Evolutionary conservation across 2,329 filamentous ascomycete species (phyloP), one percentile per base, ranked within the genome.

Genomic region (Hysterium pulicare): DNA sequence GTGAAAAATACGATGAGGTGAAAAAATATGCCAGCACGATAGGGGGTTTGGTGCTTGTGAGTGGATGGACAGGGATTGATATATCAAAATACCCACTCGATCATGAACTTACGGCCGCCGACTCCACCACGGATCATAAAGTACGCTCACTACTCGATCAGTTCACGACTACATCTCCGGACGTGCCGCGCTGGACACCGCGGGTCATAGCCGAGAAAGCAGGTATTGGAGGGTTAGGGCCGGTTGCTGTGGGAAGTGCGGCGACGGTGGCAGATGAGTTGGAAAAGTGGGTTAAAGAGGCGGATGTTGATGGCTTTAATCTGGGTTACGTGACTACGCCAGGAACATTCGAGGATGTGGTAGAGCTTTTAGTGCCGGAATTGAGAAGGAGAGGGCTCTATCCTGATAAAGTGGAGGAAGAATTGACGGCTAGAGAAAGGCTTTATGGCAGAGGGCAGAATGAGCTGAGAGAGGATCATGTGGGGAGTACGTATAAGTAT

Each of bases 51-150:
- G 78, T 78, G 0, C 64, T 81, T 0, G 76, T 80, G 47, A 74
- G 71, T 30, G 77, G 77, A 1, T 81, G 76, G 75, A 80, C 78
- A 0, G 79, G 79, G 0, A 80, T 83, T 44, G 79, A 83, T 51
- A 67, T 82, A 13, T 78, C 74, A 3, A 71, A 71, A 51, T 71
- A 82, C 32, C 76, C 78, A 0, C 55, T 82, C 0, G 80, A 83
- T 46, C 71, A 82, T 48, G 76, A 78, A 13, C 69, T 84, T 46
- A 76, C 72, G 0, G 71, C 72, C 0, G 74, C 71, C 2, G 76
- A 82, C 47, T 78, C 77, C 0, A 65, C 68, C 2, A 78, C 81
- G 47, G 75, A 73, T 10, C 64, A 66, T 45, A 61, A 61, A 17
- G 58, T 68, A 5, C 57, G 62, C 1, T 58, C 53, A 5, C 50